Evolutionary conservation across 495 filamentous ascomycete species (phyloP), one percentile per base, ranked within the genome.

Genomic region (Penicillium bialowiezense): DNA sequence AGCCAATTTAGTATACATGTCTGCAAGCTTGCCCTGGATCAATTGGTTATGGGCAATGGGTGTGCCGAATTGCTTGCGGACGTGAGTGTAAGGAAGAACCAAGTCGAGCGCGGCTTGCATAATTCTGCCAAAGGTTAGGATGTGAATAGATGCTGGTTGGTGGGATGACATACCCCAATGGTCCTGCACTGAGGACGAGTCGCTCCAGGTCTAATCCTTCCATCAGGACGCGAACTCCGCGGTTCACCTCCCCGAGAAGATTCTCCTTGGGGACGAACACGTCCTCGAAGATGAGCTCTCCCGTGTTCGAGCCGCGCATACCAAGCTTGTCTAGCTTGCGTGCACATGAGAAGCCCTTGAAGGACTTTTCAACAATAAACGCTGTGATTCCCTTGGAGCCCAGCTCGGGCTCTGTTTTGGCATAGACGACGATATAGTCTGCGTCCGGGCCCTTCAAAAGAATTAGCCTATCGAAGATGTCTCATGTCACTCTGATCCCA

Each of bases 301-400:
- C 95, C 5, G 95, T 97, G 69, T 98, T 97, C 31, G 85, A 90
- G 42, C 93, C 93, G 20, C 93, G 85, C 93, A 98, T 98, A 45
- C 93, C 93, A 54, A 98, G 86, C 72, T 98, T 98, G 71, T 98
- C 95, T 7, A 98, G 82, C 70, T 97, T 98, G 28, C 90, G 82
- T 18, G 89, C 81, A 61, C 86, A 90, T 40, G 84, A 87, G 75
- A 97, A 97, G 51, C 93, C 93, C 7, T 79, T 58, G 40, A 81
- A 76, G 14, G 67, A 62, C 19, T 82, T 87, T 59, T 95, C 84
- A 18, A 97, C 87, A 37, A 98, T 76, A 69, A 97, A 96, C 32
- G 92, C 93, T 0, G 92, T 95, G 68, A 98, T 96, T 37, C 95
- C 95, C 69, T 93, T 96, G 52, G 85, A 89, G 15, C 77, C 92